Conservation (phyloP, 1,284 basidiomycete species). For the Coniferiporia weirii region DNA sequence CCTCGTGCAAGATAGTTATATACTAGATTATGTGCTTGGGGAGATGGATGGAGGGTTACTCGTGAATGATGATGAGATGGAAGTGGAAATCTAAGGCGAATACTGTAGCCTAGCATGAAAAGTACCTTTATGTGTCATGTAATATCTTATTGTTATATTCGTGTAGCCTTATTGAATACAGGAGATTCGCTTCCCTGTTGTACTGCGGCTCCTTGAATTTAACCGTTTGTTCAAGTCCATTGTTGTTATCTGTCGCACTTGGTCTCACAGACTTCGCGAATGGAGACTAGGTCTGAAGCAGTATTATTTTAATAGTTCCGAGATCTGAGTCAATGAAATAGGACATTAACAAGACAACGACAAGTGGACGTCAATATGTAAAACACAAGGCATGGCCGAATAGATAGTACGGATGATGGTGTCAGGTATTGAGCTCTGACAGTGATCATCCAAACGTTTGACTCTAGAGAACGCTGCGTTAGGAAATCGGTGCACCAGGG, state of each 20-base stretch:
- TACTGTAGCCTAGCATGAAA: neutral
- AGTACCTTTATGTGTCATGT: neutral
- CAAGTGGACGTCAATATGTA: no score
- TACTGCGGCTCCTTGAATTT: no score
- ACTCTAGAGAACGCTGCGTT: slow-evolving; percentile 44
- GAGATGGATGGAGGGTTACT: slow-evolving; percentile 88
- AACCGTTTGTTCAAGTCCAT: no score
- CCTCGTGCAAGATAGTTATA: slow-evolving; percentile 88
- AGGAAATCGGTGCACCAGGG: slow-evolving; percentile 19
- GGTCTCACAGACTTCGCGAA: no score
- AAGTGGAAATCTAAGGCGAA: neutral
- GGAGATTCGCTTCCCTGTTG: neutral
- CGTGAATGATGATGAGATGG: slow-evolving; percentile 31
- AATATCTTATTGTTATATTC: neutral
- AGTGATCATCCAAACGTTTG: slow-evolving; percentile 67
- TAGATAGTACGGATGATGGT: neutral
- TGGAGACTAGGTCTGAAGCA: no score
- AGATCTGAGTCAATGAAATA: no score
- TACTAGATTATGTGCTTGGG: slow-evolving; percentile 86
- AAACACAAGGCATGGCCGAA: neutral
- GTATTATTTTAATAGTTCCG: no score
- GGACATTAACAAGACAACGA: no score
- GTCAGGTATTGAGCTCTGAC: neutral
- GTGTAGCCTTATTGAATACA: neutral
- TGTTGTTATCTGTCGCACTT: no score